Evolutionary conservation across 2,329 filamentous ascomycete genomes (phyloP), one percentile per base, ranked within the genome.

Genomic region (Fusarium robinianum): DNA sequence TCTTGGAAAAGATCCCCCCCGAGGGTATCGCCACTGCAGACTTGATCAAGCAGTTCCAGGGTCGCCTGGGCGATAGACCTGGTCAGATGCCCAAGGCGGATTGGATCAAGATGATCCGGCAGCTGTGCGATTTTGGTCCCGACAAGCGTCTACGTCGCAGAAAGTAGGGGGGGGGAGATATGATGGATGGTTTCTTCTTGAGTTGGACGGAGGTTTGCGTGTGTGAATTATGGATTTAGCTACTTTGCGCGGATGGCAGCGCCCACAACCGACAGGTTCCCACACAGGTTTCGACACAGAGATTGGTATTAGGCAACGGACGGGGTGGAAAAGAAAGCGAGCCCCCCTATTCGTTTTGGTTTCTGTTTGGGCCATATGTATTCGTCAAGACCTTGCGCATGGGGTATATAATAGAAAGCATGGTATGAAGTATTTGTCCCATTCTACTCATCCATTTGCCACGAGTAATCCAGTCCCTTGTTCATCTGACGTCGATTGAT

Each of bases 391-490:
- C n/a, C n/a, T n/a, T n/a, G n/a, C n/a, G n/a, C n/a, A n/a, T 38
- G 34, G 57, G 58, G 59, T 62, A 61, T 63, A 56, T 51, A 47
- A 49, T 49, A 49, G 41, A 49, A 41, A 44, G 18, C 25, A 17
- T 50, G 12, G n/a, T 40, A 44, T 39, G 16, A 49, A 24, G 10
- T 47, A 45, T 26, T 16, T 18, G 33, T 26, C 16, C 19, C 22
- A 33, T 17, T 49, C 66, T 78, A 94, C 68, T 90, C 88, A 71
- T 96, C 94, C 86, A 95, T 94, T 75, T 96, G 89, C 94, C 92
- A 99, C 21, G 87, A 83, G 68, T 96, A 97, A 60, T 92, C 84
- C 62, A 97, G 68, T 21, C 85, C 85, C 68, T 88, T 87, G 58
- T 87, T 83, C 65, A 90, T 83, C 61, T 84, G 83, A 57, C 81